Evolutionary conservation across 78 protist species (phyloP).

Genomic region (Dictyostelium intermedium): DNA sequence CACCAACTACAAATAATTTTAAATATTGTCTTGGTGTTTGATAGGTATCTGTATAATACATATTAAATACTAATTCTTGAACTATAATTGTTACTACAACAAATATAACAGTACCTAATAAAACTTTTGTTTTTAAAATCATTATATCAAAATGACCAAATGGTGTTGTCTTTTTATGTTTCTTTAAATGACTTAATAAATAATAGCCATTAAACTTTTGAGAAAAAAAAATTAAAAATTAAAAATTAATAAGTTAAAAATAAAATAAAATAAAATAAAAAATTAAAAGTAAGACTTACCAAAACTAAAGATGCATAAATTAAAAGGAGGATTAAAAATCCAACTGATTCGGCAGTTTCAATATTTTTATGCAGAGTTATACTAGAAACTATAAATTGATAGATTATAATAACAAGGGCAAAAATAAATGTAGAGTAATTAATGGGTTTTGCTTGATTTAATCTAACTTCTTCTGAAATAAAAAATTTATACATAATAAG

Average conservation of each 20-base stretch:
- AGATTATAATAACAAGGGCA: background rate
- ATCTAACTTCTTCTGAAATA: slow-evolving; percentile 1
- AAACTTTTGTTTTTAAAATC: background rate
- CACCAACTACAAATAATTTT: background rate
- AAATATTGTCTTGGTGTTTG: slow-evolving; percentile 11
- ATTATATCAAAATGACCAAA: background rate
- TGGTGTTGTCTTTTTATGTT: background rate
- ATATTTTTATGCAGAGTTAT: background rate
- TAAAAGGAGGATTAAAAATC: background rate
- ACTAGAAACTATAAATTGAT: background rate
- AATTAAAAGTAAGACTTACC: background rate
- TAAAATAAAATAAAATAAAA: background rate
- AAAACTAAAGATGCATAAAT: background rate
- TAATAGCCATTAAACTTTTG: background rate
- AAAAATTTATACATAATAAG: slow-evolving; percentile 3
- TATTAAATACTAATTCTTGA: background rate
- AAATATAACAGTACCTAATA: background rate
- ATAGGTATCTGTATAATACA: background rate
- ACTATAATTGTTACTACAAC: background rate
- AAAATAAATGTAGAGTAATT: background rate
- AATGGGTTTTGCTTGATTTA: background rate
- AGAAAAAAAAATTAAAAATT: background rate
- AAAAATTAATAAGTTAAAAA: background rate
- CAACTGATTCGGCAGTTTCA: background rate
- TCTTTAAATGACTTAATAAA: slow-evolving; percentile 1